These are phyloP conservation scores for Penicillium turbatum DNA, from an alignment of 495 filamentous ascomycete species.

Conservation along the genomic window DNA sequence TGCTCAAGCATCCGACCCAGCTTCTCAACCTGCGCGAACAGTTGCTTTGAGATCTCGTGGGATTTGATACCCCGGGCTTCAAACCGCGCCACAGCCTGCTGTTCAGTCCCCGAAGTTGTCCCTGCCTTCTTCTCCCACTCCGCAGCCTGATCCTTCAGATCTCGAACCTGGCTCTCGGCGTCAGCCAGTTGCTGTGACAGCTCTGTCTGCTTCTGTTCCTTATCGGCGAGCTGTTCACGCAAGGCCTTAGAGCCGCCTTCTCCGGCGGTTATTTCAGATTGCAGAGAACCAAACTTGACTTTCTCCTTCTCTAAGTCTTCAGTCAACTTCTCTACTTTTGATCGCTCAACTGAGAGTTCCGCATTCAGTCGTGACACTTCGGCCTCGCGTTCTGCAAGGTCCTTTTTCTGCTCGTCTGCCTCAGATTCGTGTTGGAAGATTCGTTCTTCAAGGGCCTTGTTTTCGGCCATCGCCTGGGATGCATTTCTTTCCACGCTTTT, in stretches of 20 bases:
- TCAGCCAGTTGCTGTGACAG: constrained; percentile 63
- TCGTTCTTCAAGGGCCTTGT: constrained; percentile 48
- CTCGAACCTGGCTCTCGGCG: constrained; percentile 58
- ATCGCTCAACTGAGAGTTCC: constrained; percentile 51
- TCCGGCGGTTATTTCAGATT: constrained; percentile 66
- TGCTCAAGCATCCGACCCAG: constrained; percentile 75
- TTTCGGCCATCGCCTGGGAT: constrained; percentile 35
- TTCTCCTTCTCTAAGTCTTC: constrained; percentile 64
- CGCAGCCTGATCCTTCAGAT: constrained; percentile 62
- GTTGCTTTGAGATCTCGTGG: constrained; percentile 75
- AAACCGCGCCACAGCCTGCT: constrained; percentile 44
- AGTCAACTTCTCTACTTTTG: constrained; percentile 53
- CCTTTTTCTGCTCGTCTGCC: constrained; percentile 41
- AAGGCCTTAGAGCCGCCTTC: constrained; percentile 76
- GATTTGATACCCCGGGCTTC: constrained; percentile 63
- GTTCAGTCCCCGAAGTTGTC: constrained; percentile 47
- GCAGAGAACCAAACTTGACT: constrained; percentile 58
- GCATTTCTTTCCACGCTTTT: constrained; percentile 39
- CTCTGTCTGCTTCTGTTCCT: constrained; percentile 58
- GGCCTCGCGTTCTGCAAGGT: constrained; percentile 38
- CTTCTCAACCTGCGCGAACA: constrained; percentile 74
- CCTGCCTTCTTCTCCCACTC: constrained; percentile 56
- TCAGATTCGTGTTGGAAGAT: constrained; percentile 39
- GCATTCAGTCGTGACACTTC: constrained; percentile 37
- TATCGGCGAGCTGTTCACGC: constrained; percentile 63